Base-by-base conservation (phyloP, 495 filamentous ascomycete genomes). In the Aspergillus carlsbadensis region DNA sequence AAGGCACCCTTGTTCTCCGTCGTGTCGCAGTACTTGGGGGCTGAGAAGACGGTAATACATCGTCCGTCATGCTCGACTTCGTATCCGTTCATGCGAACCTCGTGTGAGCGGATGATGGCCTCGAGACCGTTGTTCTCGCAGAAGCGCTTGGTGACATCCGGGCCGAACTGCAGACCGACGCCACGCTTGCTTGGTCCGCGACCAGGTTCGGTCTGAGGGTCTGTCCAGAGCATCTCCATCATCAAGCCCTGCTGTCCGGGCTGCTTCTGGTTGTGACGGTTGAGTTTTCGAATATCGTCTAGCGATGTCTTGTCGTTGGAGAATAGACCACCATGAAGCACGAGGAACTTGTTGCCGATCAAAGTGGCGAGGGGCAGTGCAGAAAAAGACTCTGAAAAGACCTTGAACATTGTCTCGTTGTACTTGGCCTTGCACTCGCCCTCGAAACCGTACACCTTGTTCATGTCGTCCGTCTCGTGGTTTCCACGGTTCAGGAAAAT, bases 201-300 rank as follows among this genome's bases (percentile, higher is more conserved):
- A 22, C 94, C 94, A 43, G 89, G 89, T 58, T 84, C 77, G 0
- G 85, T 76, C 68, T 98, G 94, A 11, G 94, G 94, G 66, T 99
- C 94, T 0, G 94, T 98, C 94, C 94, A 99, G 17, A 99, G 84
- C 95, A 99, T 99, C 71, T 99, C 94, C 94, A 99, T 98, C 94
- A 99, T 99, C 62, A 99, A 75, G 29, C 94, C 94, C 41, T 86
- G 71, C 69, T 98, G 94, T 20, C 95, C 95, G n/a, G 94, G 94
- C 66, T 99, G 94, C 24, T 90, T 82, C 76, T 98, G 95, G 70
- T 82, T 85, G 73, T 97, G 92, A 61, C 94, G 83, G 69, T 98
- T 84, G 36, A 98, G 78, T 73, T 93, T 95, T 46, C 95, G 81
- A 63, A 99, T 90, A 64, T 98, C 95, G 62, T 98, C 89, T 29